Base-by-base conservation (phyloP, 441 rosid species). In the Metrosideros polymorpha region DNA sequence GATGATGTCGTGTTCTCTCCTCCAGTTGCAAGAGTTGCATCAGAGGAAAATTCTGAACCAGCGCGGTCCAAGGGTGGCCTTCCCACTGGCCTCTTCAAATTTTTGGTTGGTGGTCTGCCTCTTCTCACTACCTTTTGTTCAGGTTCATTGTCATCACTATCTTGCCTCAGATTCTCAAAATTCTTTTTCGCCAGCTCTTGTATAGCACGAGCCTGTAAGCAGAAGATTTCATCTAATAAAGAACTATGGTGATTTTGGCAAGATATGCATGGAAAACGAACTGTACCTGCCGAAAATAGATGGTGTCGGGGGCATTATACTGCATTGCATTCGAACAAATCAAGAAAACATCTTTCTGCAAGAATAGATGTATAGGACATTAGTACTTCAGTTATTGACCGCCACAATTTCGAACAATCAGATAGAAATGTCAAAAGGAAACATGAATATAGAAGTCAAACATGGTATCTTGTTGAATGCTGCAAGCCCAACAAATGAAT, bases 251-350 rank as follows among this genome's bases (percentile, higher is more conserved):
- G 79, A 66, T 66, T 66, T 35, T 19, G n/a, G 79, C 47, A 19
- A 66, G 79, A 66, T 35, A 5, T 66, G 79, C 47, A 35, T 35
- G 42, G 42, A 52, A 66, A 66, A 66, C 43, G 15, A 63, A 66
- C n/a, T 66, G n/a, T 35, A 96, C 99, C 98, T 96, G 99, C 76
- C 97, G 93, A 87, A 90, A 94, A 87, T 94, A 96, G 45, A 96
- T 90, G 71, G 99, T 96, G 89, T 95, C 99, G 22, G 99, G 89
- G 29, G 98, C 82, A 91, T 96, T 96, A 87, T 95, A 96, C 88
- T 93, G 93, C 99, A 95, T 95, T 45, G 99, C 99, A 84, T 96
- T 96, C 19, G 96, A 88, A 90, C 99, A 95, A 87, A 96, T 93
- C 88, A 95, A 89, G 84, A 92, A 90, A 83, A 96, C 90, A 63